phyloP scores from a whole-genome alignment of 148 eudicot species.

The Drosera capensis region DNA sequence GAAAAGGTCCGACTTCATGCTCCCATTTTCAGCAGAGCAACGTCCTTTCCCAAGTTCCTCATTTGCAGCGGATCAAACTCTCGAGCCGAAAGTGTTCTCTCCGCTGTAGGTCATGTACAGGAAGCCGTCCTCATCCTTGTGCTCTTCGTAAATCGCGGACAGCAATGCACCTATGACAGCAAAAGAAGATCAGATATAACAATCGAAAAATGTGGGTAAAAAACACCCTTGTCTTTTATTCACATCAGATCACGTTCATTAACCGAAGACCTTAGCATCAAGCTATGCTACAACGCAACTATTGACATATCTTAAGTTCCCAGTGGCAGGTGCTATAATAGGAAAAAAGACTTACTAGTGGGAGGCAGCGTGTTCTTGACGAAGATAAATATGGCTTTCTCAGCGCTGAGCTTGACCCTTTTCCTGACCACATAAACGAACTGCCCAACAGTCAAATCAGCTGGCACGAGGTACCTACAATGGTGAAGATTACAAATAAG shows the following conservation, averaged over 20 bases:
- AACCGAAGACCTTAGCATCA: too few relatives aligned
- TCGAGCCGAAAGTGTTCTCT: conserved; percentile 54
- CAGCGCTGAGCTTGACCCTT: conserved; percentile 36
- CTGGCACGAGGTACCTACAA: conserved; percentile 41
- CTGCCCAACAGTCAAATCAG: conserved; percentile 45
- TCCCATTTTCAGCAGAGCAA: too few relatives aligned
- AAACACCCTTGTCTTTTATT: background rate
- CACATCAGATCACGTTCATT: background rate
- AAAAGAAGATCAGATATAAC: too few relatives aligned
- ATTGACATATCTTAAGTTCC: too few relatives aligned
- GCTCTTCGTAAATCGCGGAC: conserved; percentile 44
- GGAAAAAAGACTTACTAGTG: conserved; percentile 17
- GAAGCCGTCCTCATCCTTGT: conserved; percentile 62
- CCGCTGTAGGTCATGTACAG: conserved; percentile 61
- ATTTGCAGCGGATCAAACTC: too few relatives aligned
- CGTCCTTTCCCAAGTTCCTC: too few relatives aligned
- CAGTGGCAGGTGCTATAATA: too few relatives aligned
- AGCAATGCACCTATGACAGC: conserved; percentile 30
- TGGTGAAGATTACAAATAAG: background rate
- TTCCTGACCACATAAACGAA: conserved; percentile 47
- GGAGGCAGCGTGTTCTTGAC: conserved; percentile 42
- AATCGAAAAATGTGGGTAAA: too few relatives aligned
- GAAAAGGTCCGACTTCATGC: too few relatives aligned
- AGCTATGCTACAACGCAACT: too few relatives aligned
- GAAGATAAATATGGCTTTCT: conserved; percentile 42